Percentiles rank a stretch among this genome's conserved stretches.
phyloP scores from a whole-genome alignment of 257 asterid genomes.

The Solanum sparsipilum region DNA sequence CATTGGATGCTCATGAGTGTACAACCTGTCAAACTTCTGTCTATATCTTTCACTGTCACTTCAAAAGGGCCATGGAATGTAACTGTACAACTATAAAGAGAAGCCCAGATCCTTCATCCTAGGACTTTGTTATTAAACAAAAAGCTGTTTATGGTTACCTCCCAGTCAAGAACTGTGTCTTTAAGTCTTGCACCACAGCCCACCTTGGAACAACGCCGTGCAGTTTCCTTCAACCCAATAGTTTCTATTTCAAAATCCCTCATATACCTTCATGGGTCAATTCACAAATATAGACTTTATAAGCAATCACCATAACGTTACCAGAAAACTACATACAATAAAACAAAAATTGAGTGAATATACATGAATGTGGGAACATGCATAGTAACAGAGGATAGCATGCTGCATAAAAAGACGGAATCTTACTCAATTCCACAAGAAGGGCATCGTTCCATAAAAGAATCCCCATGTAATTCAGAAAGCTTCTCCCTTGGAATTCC shows the following conservation, averaged over 20 bases:
- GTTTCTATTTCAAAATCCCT: conserved; percentile 96
- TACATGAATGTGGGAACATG: neutral
- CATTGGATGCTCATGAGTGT: neutral
- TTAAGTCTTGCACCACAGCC: conserved; percentile 70
- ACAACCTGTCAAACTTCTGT: neutral
- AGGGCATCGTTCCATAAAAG: conserved; percentile 80
- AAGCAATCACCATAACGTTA: neutral
- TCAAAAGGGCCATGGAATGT: neutral
- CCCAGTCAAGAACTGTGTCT: conserved; percentile 99
- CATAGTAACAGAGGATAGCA: neutral
- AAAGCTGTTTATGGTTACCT: conserved; percentile 33
- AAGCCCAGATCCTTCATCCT: neutral
- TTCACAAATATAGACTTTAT: neutral
- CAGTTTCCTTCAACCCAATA: conserved; percentile 80
- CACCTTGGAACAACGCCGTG: conserved; percentile 61
- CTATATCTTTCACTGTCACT: neutral
- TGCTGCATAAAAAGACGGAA: neutral
- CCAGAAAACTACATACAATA: neutral
- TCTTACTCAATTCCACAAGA: conserved; percentile 88
- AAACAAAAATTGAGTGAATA: neutral
- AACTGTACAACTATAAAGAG: neutral
- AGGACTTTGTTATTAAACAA: neutral
- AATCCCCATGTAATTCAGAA: conserved; percentile 85
- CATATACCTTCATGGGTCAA: conserved; percentile 48
- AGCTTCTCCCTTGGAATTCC: conserved; percentile 88